These are phyloP conservation scores for Globisporangium paddicum DNA, from an alignment of 352 stramenopile genomes.

Conservation along the genomic window DNA sequence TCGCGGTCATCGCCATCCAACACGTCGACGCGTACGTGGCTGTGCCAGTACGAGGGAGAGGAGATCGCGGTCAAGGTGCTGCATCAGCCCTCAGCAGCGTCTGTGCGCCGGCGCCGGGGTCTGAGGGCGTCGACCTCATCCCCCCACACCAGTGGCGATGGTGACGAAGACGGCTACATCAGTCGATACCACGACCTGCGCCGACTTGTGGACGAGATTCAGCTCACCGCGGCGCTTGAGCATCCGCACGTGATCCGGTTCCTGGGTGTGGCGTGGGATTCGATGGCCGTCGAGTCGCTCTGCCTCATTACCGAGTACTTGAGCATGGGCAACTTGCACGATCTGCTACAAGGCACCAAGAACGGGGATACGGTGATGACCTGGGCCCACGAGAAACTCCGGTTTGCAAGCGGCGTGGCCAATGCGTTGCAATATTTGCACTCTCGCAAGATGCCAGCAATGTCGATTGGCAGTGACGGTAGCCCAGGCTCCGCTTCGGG, in stretches of 20 bases:
- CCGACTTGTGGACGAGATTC: slow-evolving; percentile 34
- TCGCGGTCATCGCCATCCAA: slow-evolving; percentile 10
- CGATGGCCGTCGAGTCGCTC: slow-evolving; percentile 7
- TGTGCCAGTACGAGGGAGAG: slow-evolving; percentile 35
- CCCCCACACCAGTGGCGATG: not conserved
- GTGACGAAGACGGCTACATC: not conserved
- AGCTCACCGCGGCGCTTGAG: slow-evolving; percentile 29
- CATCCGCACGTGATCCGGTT: slow-evolving; percentile 50
- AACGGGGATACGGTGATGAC: not conserved
- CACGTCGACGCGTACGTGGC: slow-evolving; percentile 14
- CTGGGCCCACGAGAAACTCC: slow-evolving; percentile 24
- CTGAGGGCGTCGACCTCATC: not conserved
- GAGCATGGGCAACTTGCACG: slow-evolving; percentile 17
- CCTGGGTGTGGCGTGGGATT: slow-evolving; percentile 52
- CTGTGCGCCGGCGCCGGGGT: not conserved
- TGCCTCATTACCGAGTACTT: slow-evolving; percentile 27
- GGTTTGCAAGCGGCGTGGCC: slow-evolving; percentile 26
- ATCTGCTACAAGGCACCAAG: slow-evolving; percentile 12
- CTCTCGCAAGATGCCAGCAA: not conserved
- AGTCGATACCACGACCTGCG: slow-evolving; percentile 17
- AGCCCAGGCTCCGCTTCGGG: too few species aligned
- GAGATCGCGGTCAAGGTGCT: slow-evolving; percentile 36
- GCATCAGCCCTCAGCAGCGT: slow-evolving; percentile 2
- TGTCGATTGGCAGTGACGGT: too few species aligned
- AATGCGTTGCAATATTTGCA: slow-evolving; percentile 35